Evolutionary conservation across 768 basidiomycete genomes (phyloP).

Genomic region (Tulasnella sp.): DNA sequence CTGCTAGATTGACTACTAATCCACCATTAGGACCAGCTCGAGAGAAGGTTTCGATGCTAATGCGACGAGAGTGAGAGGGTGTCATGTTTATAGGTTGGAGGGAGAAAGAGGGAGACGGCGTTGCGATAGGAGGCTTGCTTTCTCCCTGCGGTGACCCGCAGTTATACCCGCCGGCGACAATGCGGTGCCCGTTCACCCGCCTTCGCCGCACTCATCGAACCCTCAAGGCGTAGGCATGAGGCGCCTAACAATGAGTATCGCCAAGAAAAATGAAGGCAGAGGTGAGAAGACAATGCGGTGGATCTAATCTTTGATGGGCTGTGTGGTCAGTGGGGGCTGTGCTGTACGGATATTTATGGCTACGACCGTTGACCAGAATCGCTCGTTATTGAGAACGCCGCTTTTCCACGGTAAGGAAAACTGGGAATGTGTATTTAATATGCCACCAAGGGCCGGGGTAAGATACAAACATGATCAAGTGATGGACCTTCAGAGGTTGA

Average conservation of each 20-base stretch:
- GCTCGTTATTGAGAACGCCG: not conserved
- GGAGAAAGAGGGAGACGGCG: not conserved
- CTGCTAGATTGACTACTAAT: not conserved
- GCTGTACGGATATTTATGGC: not conserved
- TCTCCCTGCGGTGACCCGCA: not conserved
- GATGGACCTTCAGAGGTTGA: not conserved
- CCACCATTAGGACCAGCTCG: not conserved
- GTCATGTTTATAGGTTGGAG: not conserved
- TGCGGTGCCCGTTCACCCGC: not conserved
- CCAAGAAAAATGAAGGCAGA: not conserved
- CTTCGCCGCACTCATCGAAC: not conserved
- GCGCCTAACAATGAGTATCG: not conserved
- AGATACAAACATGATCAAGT: not conserved
- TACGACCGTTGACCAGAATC: not conserved
- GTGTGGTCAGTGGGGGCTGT: not conserved
- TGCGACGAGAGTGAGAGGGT: not conserved
- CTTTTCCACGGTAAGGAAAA: not conserved
- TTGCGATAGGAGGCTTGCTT: not conserved
- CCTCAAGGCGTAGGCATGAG: not conserved
- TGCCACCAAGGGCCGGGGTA: not conserved
- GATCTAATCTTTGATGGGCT: too few species aligned
- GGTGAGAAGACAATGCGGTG: not conserved
- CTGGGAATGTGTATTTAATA: not conserved
- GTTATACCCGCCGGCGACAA: not conserved
- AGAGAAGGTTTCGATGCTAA: conserved; percentile 2